Evolutionary conservation across 2,329 filamentous ascomycete genomes (phyloP).

Genomic region (Sphaerostilbella broomeana): DNA sequence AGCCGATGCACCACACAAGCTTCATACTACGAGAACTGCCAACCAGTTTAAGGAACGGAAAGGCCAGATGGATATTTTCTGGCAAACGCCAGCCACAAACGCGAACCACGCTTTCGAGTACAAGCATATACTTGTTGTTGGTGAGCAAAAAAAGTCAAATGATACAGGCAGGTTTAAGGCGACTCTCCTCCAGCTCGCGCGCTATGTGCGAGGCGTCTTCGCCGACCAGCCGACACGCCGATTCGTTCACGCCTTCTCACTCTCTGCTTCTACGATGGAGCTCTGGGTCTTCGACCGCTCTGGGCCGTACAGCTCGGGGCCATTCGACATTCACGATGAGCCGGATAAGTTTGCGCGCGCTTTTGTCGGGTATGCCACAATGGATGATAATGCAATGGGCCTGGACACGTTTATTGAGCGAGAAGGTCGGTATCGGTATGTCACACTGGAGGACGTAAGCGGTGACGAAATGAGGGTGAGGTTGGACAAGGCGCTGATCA

Average conservation of each 20-base stretch:
- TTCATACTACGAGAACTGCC: constrained; percentile 16
- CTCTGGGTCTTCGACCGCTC: constrained; percentile 20
- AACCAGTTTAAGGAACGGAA: constrained; percentile 17
- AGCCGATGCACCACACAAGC: constrained; percentile 13
- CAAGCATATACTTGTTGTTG: constrained; percentile 18
- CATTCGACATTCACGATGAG: constrained; percentile 15
- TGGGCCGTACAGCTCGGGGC: constrained; percentile 15
- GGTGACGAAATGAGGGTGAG: no score
- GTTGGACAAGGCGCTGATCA: no score
- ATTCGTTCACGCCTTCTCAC: constrained; percentile 16
- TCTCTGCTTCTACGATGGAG: constrained; percentile 16
- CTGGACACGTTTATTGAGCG: constrained; percentile 11
- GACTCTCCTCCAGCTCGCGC: constrained; percentile 15
- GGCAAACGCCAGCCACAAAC: constrained; percentile 9
- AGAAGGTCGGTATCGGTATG: constrained; percentile 8
- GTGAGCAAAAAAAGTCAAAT: constrained; percentile 18
- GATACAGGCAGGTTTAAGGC: constrained; percentile 15
- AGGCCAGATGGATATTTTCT: constrained; percentile 19
- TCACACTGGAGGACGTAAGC: constrained; percentile 12
- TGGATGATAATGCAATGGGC: constrained; percentile 16
- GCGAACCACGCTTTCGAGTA: constrained; percentile 11
- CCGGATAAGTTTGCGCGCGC: constrained; percentile 16
- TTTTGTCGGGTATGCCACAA: constrained; percentile 17
- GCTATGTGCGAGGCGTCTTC: constrained; percentile 14
- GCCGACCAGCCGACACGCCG: constrained; percentile 19